Evolutionary conservation across 2,329 filamentous ascomycete species (phyloP), one percentile per base, ranked within the genome.

Genomic region (Ambrosiella xylebori): DNA sequence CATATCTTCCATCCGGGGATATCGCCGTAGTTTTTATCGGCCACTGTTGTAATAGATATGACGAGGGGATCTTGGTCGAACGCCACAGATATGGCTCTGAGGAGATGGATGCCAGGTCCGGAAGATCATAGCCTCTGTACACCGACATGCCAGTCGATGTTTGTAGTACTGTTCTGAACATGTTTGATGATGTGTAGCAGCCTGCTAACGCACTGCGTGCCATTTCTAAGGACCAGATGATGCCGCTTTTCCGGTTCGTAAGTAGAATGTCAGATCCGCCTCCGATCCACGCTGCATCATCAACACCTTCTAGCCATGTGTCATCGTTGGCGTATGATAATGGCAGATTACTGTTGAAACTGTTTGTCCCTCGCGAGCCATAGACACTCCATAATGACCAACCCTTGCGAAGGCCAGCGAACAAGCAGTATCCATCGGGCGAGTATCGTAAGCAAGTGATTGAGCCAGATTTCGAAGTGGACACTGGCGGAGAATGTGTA

Each of bases 361-460:
- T 95, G 64, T 82, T 88, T 58, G 85, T 89, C 12, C 89, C 84
- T 1, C 85, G 78, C 69, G 95, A 96, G 39, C 93, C 93, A 69
- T 95, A 98, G 41, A 97, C 93, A 68, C 91, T 97, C 91, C 91
- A 98, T 52, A 84, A 91, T 3, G 87, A 85, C 93, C 93, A 98
- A 0, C 93, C 94, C 60, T 84, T 82, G 65, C 93, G 84, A 66
- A 91, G 97, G 1, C 91, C 93, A 49, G 86, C 89, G 69, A 98
- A 96, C 7, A 98, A 77, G 68, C 90, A 95, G 68, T 97, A 96
- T 15, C 93, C 93, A 68, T 98, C 93, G 0, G 91, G 89, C 1
- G 93, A 96, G 72, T 95, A 98, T 61, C 73, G 81, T 63, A 98
- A 70, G 37, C 82, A 85, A 1, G 80, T 88, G 56, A 96, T 72